These are phyloP conservation scores for Simplicillium sp. DNA, from an alignment of 2,329 filamentous ascomycete species.

Conservation along the genomic window DNA sequence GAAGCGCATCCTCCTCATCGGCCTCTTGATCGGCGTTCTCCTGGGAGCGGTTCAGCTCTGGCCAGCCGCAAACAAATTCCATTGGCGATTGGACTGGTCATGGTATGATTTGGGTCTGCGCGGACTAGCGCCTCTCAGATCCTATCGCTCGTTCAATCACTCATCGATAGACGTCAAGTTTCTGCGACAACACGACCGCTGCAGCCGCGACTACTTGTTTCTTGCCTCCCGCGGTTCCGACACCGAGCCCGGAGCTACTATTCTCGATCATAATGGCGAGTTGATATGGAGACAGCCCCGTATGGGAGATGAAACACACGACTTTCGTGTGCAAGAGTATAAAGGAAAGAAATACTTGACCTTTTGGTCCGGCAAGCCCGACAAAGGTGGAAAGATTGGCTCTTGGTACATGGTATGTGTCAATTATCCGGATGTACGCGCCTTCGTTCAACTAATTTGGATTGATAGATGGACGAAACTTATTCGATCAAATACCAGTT, in stretches of 20 bases:
- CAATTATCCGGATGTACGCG: too few species aligned
- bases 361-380: conserved; percentile 27
- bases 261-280: conserved; percentile 16
- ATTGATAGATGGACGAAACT: conserved; percentile 5
- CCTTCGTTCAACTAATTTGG: neutral
- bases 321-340: conserved; percentile 12
- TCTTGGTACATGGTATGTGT: conserved; percentile 30
- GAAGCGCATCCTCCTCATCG: too few species aligned
- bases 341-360: conserved; percentile 9
- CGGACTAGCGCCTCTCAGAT: conserved; percentile 4
- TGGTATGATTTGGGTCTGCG: conserved; percentile 5
- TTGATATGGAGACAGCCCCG: conserved; percentile 17
- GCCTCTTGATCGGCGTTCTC: too few species aligned
- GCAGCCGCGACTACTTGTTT: conserved; percentile 5
- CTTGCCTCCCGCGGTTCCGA: conserved; percentile 5
- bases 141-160: conserved; percentile 6
- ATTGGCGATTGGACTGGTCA: conserved; percentile 7
- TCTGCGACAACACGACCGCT: conserved; percentile 3
- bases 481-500: conserved; percentile 4
- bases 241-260: conserved; percentile 7
- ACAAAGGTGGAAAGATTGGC: conserved; percentile 32
- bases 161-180: conserved; percentile 5
- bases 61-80: neutral
- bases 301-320: conserved; percentile 4
- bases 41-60: too few species aligned